These are phyloP conservation scores for Closterium sp. DNA, from an alignment of 139 green algal species.

Conservation along the genomic window DNA sequence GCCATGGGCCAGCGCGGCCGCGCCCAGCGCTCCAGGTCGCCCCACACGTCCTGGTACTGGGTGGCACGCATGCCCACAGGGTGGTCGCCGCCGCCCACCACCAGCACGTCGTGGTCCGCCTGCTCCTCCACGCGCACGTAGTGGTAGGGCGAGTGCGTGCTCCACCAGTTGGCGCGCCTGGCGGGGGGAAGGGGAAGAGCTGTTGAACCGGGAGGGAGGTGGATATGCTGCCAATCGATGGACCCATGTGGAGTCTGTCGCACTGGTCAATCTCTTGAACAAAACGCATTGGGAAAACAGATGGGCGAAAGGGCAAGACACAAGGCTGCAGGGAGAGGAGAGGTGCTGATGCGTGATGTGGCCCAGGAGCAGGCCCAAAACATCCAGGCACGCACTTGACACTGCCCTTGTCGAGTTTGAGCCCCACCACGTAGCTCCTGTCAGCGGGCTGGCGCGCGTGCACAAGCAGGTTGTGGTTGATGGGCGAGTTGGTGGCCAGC, in stretches of 20 bases:
- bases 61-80: slow-evolving; percentile 29
- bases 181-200: neutral
- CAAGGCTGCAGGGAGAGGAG: too few species aligned
- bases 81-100: slow-evolving; percentile 60
- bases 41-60: slow-evolving; percentile 62
- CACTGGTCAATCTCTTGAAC: too few species aligned
- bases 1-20: slow-evolving; percentile 54
- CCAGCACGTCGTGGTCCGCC: slow-evolving; percentile 59
- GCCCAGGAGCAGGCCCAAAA: too few species aligned
- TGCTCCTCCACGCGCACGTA: slow-evolving; percentile 62
- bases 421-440: slow-evolving; percentile 61
- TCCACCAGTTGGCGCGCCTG: slow-evolving; percentile 63
- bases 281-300: too few species aligned
- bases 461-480: slow-evolving; percentile 69
- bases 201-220: neutral
- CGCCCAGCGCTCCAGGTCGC: slow-evolving; percentile 53
- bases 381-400: slow-evolving; percentile 15
- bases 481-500: slow-evolving; percentile 67
- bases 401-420: slow-evolving; percentile 49
- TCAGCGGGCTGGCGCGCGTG: slow-evolving; percentile 63
- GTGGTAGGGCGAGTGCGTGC: slow-evolving; percentile 65
- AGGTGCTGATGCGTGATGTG: too few species aligned
- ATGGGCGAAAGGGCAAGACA: too few species aligned
- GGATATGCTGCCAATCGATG: too few species aligned
- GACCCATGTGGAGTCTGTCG: too few species aligned